Evolutionary conservation across 1,284 basidiomycete genomes (phyloP).

Genomic region (Cryptococcus sp.): DNA sequence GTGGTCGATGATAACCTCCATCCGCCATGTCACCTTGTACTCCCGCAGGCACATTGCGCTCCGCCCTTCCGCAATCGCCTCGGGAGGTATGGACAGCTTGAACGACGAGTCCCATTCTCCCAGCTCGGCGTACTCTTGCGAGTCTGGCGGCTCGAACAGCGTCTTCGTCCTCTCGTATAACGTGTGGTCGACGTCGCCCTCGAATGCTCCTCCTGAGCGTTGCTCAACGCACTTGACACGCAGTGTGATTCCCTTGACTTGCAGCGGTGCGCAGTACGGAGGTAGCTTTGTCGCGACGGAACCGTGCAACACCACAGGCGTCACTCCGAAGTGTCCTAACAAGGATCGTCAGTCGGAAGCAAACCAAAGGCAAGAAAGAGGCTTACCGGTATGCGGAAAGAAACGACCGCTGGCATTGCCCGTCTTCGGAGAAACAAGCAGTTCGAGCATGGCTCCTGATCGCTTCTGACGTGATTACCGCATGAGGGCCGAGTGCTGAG

Average conservation of each 20-base stretch:
- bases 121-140: constrained; percentile 22
- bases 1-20: constrained; percentile 43
- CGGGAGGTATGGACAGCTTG: constrained; percentile 33
- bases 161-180: constrained; percentile 35
- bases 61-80: constrained; percentile 22
- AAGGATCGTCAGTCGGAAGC: neutral
- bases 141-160: constrained; percentile 27
- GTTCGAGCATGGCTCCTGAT: constrained; percentile 31
- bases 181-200: constrained; percentile 18
- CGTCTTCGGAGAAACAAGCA: constrained; percentile 25
- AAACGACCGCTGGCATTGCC: constrained; percentile 31
- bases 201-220: constrained; percentile 22
- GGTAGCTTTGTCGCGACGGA: constrained; percentile 25
- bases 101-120: constrained; percentile 37
- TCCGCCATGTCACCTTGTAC: constrained; percentile 41
- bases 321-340: constrained; percentile 46
- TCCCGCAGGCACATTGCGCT: constrained; percentile 36
- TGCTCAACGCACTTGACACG: constrained; percentile 35
- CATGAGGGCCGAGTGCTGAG: constrained; percentile 1
- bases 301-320: constrained; percentile 37
- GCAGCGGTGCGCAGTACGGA: constrained; percentile 23
- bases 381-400: constrained; percentile 35
- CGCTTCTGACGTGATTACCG: constrained; percentile 3
- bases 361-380: neutral
- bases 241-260: constrained; percentile 28